Conservation (phyloP, 2,329 filamentous ascomycete genomes). For the Aspergillus pseudoviridinutans region DNA sequence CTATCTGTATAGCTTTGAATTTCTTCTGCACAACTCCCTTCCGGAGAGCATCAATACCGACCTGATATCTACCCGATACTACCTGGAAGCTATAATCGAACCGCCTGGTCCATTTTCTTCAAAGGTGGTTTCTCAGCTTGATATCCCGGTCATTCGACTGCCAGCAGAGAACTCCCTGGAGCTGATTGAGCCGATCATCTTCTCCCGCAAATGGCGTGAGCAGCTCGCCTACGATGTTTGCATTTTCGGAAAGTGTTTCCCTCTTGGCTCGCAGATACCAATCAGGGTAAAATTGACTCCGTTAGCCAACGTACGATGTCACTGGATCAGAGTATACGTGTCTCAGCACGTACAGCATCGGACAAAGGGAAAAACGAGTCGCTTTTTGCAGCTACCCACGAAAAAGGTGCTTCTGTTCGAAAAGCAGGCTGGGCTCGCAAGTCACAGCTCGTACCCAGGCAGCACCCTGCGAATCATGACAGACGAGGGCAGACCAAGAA, state of each 20-base stretch:
- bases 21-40: conserved; percentile 71
- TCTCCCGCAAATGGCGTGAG: conserved; percentile 90
- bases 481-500: conserved; percentile 72
- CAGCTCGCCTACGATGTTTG: conserved; percentile 94
- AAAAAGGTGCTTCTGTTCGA: conserved; percentile 83
- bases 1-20: conserved; percentile 74
- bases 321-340: conserved; percentile 85
- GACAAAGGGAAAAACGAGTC: conserved; percentile 70
- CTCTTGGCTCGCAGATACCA: conserved; percentile 79
- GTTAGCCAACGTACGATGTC: conserved; percentile 85
- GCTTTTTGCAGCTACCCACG: conserved; percentile 77
- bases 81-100: conserved; percentile 79
- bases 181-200: conserved; percentile 88
- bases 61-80: conserved; percentile 81
- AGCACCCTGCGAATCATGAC: conserved; percentile 73
- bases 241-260: conserved; percentile 93
- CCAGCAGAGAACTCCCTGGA: conserved; percentile 85
- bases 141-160: conserved; percentile 77
- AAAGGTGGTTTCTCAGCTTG: conserved; percentile 76
- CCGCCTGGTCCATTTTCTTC: conserved; percentile 85
- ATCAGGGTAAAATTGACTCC: conserved; percentile 94
- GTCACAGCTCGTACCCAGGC: conserved; percentile 67
- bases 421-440: conserved; percentile 74
- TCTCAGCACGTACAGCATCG: conserved; percentile 91
- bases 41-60: conserved; percentile 84